Conservation (phyloP, 192 early-diverging fungal genomes). For the Entomortierella lignicola region DNA sequence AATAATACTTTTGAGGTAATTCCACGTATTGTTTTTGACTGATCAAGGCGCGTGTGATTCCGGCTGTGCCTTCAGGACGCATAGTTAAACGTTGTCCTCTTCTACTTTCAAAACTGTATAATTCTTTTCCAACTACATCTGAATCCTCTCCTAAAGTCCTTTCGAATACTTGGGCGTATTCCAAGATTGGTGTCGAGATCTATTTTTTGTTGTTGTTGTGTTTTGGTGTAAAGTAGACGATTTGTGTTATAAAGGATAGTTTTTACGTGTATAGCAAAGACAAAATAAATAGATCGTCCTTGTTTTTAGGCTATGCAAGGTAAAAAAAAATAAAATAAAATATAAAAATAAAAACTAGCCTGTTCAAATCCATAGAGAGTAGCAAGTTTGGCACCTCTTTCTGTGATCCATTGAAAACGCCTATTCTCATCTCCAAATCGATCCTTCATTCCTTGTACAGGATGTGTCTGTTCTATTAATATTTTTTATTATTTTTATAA, state of each 20-base stretch:
- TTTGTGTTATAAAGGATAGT: too few species aligned
- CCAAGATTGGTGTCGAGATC: conserved; percentile 72
- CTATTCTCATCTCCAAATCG: conserved; percentile 60
- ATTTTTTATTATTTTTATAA: too few species aligned
- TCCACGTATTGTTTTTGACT: conserved; percentile 56
- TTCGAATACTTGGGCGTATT: conserved; percentile 73
- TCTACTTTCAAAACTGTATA: conserved; percentile 74
- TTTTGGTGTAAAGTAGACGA: too few species aligned
- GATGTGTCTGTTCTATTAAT: conserved; percentile 46
- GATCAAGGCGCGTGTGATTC: conserved; percentile 57
- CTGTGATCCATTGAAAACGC: conserved; percentile 60
- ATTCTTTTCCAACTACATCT: conserved; percentile 77
- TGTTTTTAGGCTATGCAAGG: too few species aligned
- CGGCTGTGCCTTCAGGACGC: conserved; percentile 78
- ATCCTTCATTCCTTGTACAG: conserved; percentile 74
- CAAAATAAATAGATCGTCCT: too few species aligned
- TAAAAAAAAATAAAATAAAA: neutral
- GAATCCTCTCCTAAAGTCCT: conserved; percentile 69
- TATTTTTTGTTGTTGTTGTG: too few species aligned
- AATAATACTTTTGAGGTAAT: conserved; percentile 69
- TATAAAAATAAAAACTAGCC: too few species aligned
- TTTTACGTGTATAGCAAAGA: too few species aligned
- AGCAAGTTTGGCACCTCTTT: conserved; percentile 52
- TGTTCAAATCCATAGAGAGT: conserved; percentile 66
- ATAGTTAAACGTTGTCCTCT: conserved; percentile 67